phyloP scores from a whole-genome alignment of 352 stramenopile genomes.

The Globisporangium yorkense region DNA sequence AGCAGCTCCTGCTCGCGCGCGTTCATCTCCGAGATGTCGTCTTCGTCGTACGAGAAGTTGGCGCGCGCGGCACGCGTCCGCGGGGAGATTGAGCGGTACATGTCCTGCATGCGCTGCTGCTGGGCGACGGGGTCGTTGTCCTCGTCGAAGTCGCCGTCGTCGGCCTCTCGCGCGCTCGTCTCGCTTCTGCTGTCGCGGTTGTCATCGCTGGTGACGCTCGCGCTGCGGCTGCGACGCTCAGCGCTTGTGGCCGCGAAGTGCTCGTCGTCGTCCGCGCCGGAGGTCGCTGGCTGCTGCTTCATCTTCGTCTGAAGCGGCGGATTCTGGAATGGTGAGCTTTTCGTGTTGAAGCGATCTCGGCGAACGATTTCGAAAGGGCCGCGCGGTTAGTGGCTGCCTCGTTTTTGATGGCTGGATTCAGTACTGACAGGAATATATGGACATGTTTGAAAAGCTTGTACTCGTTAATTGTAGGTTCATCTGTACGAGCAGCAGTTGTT shows the following conservation, averaged over 20 bases:
- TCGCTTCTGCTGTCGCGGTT: background rate
- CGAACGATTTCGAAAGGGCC: too few relatives aligned
- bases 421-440: too few relatives aligned
- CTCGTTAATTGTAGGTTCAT: too few relatives aligned
- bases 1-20: slow-evolving; percentile 84
- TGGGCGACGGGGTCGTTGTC: slow-evolving; percentile 4
- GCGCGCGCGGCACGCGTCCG: slow-evolving; percentile 13
- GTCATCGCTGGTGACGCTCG: slow-evolving; percentile 4
- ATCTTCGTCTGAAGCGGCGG: background rate
- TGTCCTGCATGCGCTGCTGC: slow-evolving; percentile 21
- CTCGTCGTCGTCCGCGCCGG: slow-evolving; percentile 3
- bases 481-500: too few relatives aligned
- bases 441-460: too few relatives aligned
- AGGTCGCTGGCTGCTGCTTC: background rate
- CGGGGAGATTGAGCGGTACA: slow-evolving; percentile 22
- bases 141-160: slow-evolving; percentile 13
- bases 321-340: background rate
- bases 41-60: slow-evolving; percentile 43
- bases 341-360: too few relatives aligned
- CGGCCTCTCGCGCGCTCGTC: background rate
- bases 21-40: slow-evolving; percentile 70
- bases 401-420: too few relatives aligned
- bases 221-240: slow-evolving; percentile 6
- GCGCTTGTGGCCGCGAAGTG: slow-evolving; percentile 8
- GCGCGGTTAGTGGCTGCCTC: too few relatives aligned